Evolutionary conservation across 768 basidiomycete species (phyloP).

Genomic region (Gyrodon lividus): DNA sequence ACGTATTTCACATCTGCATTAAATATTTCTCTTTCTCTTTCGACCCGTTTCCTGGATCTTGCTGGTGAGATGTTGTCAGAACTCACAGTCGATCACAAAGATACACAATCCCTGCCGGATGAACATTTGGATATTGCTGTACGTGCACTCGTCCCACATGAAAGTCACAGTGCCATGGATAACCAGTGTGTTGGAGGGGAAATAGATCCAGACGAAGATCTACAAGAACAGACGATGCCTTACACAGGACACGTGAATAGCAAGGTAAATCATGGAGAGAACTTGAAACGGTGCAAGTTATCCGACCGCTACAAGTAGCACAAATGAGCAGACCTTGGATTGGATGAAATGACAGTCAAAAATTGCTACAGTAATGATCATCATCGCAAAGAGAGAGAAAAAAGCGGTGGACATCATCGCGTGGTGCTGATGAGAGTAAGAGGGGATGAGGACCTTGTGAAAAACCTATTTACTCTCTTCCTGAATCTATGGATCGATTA

Average conservation of each 20-base stretch:
- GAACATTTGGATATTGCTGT: too few species aligned
- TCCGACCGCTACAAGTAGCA: too few species aligned
- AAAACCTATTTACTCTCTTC: slow-evolving; percentile 14
- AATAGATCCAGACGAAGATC: slow-evolving; percentile 2
- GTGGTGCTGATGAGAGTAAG: slow-evolving; percentile 11
- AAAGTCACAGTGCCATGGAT: too few species aligned
- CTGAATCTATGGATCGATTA: slow-evolving; percentile 22
- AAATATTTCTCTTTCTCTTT: neutral
- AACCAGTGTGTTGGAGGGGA: neutral
- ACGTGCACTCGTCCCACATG: neutral
- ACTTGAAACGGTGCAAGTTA: neutral
- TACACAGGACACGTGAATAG: neutral
- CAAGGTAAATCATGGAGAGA: neutral
- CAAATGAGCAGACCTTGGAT: neutral
- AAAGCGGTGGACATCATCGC: slow-evolving; percentile 3
- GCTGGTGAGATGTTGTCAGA: too few species aligned
- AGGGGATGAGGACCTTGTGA: slow-evolving; percentile 7
- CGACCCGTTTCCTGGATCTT: neutral
- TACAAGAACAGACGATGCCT: slow-evolving; percentile 1
- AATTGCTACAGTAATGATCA: slow-evolving; percentile 15
- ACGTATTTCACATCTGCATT: slow-evolving; percentile 4
- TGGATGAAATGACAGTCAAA: slow-evolving; percentile 1
- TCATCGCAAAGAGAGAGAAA: slow-evolving; percentile 1
- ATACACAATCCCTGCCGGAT: too few species aligned
- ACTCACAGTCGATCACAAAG: too few species aligned